phyloP scores from a whole-genome alignment of 1,284 basidiomycete species.

The Fomitopsis pinicola region DNA sequence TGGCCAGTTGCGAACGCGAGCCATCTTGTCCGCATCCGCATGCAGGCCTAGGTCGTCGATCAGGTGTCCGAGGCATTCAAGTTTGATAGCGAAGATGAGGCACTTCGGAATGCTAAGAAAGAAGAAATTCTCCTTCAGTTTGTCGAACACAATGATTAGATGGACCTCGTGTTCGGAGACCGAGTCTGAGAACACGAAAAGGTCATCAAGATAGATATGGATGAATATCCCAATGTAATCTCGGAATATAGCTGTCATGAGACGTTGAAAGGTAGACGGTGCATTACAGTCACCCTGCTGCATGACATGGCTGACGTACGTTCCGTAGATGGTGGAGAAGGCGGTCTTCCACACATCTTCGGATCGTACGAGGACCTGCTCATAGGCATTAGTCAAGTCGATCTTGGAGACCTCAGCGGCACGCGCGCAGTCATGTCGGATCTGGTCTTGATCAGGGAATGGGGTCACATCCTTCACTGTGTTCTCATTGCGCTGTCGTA shows the following conservation, averaged over 20 bases:
- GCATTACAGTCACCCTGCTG: slow-evolving; percentile 33
- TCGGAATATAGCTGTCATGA: slow-evolving; percentile 30
- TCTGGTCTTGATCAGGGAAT: slow-evolving; percentile 30
- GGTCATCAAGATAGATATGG: slow-evolving; percentile 31
- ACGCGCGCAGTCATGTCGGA: slow-evolving; percentile 21
- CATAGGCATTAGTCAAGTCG: slow-evolving; percentile 26
- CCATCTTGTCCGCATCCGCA: slow-evolving; percentile 25
- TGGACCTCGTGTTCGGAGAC: slow-evolving; percentile 22
- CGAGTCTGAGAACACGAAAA: slow-evolving; percentile 27
- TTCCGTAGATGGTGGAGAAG: slow-evolving; percentile 24
- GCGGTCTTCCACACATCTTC: slow-evolving; percentile 4
- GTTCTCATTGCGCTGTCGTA: slow-evolving; percentile 22
- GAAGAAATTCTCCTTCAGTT: slow-evolving; percentile 15
- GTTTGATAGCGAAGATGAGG: slow-evolving; percentile 13
- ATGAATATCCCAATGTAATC: slow-evolving; percentile 25
- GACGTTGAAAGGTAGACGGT: slow-evolving; percentile 26
- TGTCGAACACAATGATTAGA: slow-evolving; percentile 14
- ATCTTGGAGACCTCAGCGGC: slow-evolving; percentile 23
- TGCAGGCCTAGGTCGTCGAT: slow-evolving; percentile 27
- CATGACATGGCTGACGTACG: slow-evolving; percentile 28
- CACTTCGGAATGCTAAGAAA: slow-evolving; percentile 21
- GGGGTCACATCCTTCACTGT: slow-evolving; percentile 26
- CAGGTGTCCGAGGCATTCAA: slow-evolving; percentile 27
- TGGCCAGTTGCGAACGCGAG: slow-evolving; percentile 15
- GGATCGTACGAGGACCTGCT: slow-evolving; percentile 8